Evolutionary conservation across 2,329 filamentous ascomycete species (phyloP), one percentile per base, ranked within the genome.

Genomic region (Niveomyces coronatus): DNA sequence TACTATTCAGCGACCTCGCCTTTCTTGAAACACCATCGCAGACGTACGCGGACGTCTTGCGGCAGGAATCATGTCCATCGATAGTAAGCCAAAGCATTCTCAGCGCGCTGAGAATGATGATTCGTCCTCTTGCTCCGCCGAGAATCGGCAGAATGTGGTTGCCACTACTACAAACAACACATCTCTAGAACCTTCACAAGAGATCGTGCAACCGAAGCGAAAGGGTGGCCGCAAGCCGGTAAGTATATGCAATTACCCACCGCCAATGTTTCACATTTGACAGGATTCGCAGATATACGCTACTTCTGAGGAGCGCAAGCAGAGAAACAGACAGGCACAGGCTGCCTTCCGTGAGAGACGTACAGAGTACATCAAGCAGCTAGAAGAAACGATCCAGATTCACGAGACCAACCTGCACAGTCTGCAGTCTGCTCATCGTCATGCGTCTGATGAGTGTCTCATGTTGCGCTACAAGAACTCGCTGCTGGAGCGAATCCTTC

Each of bases 381-480:
- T 98, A 18, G 91, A 98, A 65, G 86, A 89, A 51, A 94, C 88
- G 40, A 96, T 98, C 62, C 89, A 91, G 55, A 85, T 91, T 50
- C 89, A 96, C 70, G 91, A 98, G 64, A 86, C 93, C 53, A 89
- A 86, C 52, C 71, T 96, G 40, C 85, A 93, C 52, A 94, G 79
- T 53, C 71, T 98, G 43, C 91, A 96, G 63, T 84, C 89, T 54
- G 93, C 87, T 48, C 91, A 96, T 57, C 85, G 91, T 51, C 88
- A 79, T 53, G 91, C 91, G 41, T 87, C 89, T 41, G 91, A 96
- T 60, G 91, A 96, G 63, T 96, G 91, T 58, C 65, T 96, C 54
- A 96, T 98, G 91, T 71, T 98, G 51, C 82, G 91, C 42, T 98
- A 96, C 63, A 96, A 96, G 68, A 98, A 96, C 61, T 96, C 91